Percentiles rank a stretch among this genome's conserved stretches.
Evolutionary conservation across 129 eudicot genomes (phyloP).

Genomic region (Pulicaria dysenterica): DNA sequence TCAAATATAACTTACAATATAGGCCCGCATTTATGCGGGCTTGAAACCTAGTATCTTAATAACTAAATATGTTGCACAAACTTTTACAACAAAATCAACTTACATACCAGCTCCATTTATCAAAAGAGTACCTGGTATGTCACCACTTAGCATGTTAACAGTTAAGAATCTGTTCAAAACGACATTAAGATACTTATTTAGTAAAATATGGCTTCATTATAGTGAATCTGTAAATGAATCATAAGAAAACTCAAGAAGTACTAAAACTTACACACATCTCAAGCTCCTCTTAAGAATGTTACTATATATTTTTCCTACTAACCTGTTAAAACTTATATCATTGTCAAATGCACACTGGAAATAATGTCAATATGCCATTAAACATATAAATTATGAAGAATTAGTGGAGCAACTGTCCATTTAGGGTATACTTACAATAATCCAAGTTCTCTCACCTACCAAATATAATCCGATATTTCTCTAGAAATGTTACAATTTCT

Average conservation of each 20-base stretch:
- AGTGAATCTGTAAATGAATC: background rate
- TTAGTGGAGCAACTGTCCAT: background rate
- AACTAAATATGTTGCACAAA: background rate
- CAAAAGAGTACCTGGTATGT: conserved; percentile 64
- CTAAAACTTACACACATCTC: conserved; percentile 60
- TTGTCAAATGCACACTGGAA: conserved; percentile 42
- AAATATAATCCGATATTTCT: conserved; percentile 65
- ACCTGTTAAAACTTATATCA: conserved; percentile 73
- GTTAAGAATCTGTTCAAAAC: conserved; percentile 60
- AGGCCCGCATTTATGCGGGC: too few relatives aligned
- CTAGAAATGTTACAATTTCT: conserved; percentile 81
- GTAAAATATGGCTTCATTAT: background rate
- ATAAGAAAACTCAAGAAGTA: conserved; percentile 14
- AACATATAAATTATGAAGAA: background rate
- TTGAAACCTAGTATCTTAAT: too few relatives aligned
- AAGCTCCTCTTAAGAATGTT: conserved; percentile 56
- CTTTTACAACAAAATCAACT: conserved; percentile 27
- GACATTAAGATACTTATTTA: conserved; percentile 13
- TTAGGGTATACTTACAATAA: conserved; percentile 53
- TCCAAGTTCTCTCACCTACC: conserved; percentile 54
- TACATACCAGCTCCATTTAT: conserved; percentile 77
- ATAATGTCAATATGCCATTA: conserved; percentile 1
- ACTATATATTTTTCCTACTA: conserved; percentile 63
- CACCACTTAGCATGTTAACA: conserved; percentile 75
- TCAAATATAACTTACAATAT: too few relatives aligned